Evolutionary conservation across 305 asterid species (phyloP).

Genomic region (Caryopteris hybrid): DNA sequence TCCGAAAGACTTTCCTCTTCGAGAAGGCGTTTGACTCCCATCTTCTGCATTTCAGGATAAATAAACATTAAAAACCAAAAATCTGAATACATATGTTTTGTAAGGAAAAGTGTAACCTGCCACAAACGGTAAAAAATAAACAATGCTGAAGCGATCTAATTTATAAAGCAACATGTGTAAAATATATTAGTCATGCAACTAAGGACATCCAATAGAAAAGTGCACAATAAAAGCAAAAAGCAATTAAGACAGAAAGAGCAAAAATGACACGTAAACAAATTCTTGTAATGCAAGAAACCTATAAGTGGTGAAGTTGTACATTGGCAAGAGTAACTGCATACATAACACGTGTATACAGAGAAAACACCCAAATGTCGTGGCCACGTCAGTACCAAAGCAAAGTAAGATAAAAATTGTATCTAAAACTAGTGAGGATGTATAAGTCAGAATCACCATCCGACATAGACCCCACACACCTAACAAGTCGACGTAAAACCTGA

Average conservation of each 20-base stretch:
- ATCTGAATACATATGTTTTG: not conserved
- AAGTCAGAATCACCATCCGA: not conserved
- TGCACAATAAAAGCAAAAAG: not conserved
- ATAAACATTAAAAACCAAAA: not conserved
- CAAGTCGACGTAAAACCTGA: not conserved
- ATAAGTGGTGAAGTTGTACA: not conserved
- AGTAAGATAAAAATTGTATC: not conserved
- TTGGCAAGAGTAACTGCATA: not conserved
- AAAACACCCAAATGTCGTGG: not conserved
- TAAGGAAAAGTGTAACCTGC: not conserved
- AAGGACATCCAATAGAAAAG: no score
- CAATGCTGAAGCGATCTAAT: not conserved
- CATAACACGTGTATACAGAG: not conserved
- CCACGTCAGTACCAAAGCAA: not conserved
- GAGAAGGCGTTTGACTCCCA: slow-evolving; percentile 62
- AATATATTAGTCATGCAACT: not conserved
- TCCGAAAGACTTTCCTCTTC: slow-evolving; percentile 44
- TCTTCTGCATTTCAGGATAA: slow-evolving; percentile 26
- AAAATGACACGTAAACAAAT: not conserved
- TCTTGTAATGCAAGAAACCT: not conserved
- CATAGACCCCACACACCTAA: not conserved
- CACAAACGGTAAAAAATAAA: not conserved
- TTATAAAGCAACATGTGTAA: not conserved
- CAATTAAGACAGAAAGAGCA: not conserved
- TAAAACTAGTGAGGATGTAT: not conserved